Evolutionary conservation across 768 basidiomycete species (phyloP).

Genomic region (Macrolepiota fuliginosa): DNA sequence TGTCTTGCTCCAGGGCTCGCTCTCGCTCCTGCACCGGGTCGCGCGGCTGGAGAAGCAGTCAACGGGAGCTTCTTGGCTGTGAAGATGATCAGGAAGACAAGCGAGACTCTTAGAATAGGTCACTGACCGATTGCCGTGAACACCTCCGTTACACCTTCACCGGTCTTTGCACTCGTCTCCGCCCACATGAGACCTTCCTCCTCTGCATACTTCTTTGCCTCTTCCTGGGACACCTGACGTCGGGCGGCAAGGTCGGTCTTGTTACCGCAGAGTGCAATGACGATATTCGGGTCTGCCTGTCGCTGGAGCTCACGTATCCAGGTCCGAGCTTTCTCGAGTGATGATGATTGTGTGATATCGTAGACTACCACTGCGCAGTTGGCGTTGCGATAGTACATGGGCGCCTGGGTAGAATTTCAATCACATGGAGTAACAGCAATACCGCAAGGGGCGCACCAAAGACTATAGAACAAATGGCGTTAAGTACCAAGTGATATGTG

Average conservation of each 20-base stretch:
- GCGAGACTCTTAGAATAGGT: neutral
- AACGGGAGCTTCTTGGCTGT: conserved; percentile 89
- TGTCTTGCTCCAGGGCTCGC: conserved; percentile 51
- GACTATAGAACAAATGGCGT: conserved; percentile 26
- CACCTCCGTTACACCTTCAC: conserved; percentile 82
- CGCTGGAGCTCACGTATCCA: conserved; percentile 98
- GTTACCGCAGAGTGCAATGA: conserved; percentile 96
- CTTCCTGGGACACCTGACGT: conserved; percentile 82
- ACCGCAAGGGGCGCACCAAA: conserved; percentile 36
- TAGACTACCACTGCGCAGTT: conserved; percentile 94
- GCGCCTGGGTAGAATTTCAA: conserved; percentile 50
- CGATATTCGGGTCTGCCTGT: conserved; percentile 95
- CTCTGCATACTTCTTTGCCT: conserved; percentile 89
- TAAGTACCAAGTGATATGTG: conserved; percentile 14
- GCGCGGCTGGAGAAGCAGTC: conserved; percentile 64
- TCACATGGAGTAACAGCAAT: conserved; percentile 23
- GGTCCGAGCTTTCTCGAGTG: conserved; percentile 91
- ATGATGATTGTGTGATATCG: conserved; percentile 91
- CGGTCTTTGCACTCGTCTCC: conserved; percentile 88
- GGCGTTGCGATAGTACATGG: conserved; percentile 96
- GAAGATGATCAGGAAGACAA: conserved; percentile 7
- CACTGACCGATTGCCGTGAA: conserved; percentile 80
- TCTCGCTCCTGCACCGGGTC: conserved; percentile 51
- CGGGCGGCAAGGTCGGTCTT: conserved; percentile 86
- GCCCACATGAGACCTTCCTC: conserved; percentile 93